Evolutionary conservation across 805 yeast species (phyloP), one percentile per base, ranked within the genome.

Genomic region (Hanseniaspora taiwanica): DNA sequence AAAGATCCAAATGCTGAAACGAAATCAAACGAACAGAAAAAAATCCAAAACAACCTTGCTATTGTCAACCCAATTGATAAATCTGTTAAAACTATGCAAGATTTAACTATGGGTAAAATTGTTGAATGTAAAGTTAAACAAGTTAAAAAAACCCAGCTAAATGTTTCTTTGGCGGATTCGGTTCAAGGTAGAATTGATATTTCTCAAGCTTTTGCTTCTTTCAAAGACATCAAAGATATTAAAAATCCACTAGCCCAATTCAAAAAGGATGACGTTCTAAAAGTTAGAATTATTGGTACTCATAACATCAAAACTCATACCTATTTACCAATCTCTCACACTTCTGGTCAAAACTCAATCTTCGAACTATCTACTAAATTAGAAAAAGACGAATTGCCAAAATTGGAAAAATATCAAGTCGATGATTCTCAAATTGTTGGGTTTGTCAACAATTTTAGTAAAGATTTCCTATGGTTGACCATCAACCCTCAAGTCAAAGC

Each of bases 111-210:
- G 14, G 94, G 94, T 36, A 70, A 63, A 33, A 44, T 68, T 18
- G 76, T 86, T 7, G 68, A 71, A 44, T 89, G 79, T 31, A 53
- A 55, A 14, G 61, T 87, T 41, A 76, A 69, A 37, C 63, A 78
- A 1, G 69, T 82, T 27, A 82, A 81, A 54, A 74, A 72, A 24
- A 74, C 83, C 5, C 91, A 83, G 60, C 63, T 87, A 48, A 77
- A 78, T 50, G 81, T 87, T 16, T 71, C 71, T 38, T 64, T 86
- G 36, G 86, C 91, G 40, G 91, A 80, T 44, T 78, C 81, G 53
- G 65, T 76, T 45, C 81, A 74, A 50, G 96, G 94, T 29, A 73
- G 93, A 55, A 61, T 87, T 43, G 94, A 84, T 50, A 66, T 79
- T 14, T 71, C 86, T 14, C 81, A 85, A 58, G 63, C 81, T 31